These are phyloP conservation scores for Candida cerambycidarum DNA, from an alignment of 805 yeast species.

Conservation along the genomic window DNA sequence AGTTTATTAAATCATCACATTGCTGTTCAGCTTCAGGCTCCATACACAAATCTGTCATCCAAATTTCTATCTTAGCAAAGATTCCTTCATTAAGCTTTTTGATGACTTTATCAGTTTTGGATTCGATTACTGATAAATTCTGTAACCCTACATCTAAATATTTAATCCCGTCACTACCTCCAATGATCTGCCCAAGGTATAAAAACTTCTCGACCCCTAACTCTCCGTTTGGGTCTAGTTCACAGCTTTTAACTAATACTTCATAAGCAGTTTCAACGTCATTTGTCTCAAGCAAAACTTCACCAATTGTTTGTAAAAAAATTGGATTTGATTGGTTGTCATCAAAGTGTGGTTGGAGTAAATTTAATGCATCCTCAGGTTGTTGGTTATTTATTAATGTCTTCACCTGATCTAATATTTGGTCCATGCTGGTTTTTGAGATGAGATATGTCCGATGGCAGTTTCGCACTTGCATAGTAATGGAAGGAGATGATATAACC, in stretches of 20 bases:
- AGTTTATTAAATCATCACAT: slow-evolving; percentile 71
- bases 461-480: neutral
- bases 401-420: slow-evolving; percentile 3
- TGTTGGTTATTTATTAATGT: slow-evolving; percentile 23
- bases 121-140: slow-evolving; percentile 33
- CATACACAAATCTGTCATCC: slow-evolving; percentile 99
- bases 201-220: slow-evolving; percentile 80
- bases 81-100: slow-evolving; percentile 73
- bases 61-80: slow-evolving; percentile 84
- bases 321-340: slow-evolving; percentile 35
- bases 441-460: slow-evolving; percentile 5
- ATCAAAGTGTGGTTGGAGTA: slow-evolving; percentile 41
- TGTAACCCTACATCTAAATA: slow-evolving; percentile 61
- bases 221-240: slow-evolving; percentile 64
- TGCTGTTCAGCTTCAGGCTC: slow-evolving; percentile 79
- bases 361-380: slow-evolving; percentile 53
- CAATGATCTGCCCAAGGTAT: slow-evolving; percentile 87
- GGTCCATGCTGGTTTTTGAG: slow-evolving; percentile 7
- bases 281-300: slow-evolving; percentile 75
- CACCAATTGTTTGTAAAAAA: slow-evolving; percentile 66
- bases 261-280: slow-evolving; percentile 77
- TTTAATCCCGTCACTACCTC: slow-evolving; percentile 72
- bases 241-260: slow-evolving; percentile 57
- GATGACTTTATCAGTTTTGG: slow-evolving; percentile 22
- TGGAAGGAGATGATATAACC: neutral